Evolutionary conservation across 148 eudicot genomes (phyloP), one percentile per base, ranked within the genome.

Genomic region (Camellia lanceoleosa): DNA sequence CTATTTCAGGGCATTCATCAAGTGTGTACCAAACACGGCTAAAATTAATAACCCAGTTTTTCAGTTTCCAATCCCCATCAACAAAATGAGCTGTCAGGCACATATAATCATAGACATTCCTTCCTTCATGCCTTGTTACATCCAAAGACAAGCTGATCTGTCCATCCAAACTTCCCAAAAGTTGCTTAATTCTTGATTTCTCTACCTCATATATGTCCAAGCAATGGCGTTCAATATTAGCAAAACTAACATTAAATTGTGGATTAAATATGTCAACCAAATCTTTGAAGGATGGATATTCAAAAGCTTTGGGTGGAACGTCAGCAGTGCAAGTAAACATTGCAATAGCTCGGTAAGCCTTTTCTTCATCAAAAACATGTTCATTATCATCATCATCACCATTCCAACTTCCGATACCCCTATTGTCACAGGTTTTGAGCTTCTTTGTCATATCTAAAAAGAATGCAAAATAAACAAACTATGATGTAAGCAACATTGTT

Each of bases 281-380:
- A 65, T 41, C 14, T 65, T 23, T 65, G 69, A 65, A 65, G 69
- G 11, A 10, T 1, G 3, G 3, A 13, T 30, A 4, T 30, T 13
- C 69, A 65, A 65, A 65, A 23, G 69, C 30, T 16, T 65, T 65
- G 69, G 18, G 69, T 38, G 43, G 46, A 43, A 65, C 69, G 30
- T 65, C 15, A 12, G 13, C 44, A 65, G 69, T 3, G 18, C 69
- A 65, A 65, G 38, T n/a, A 23, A 65, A 41, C 43, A 65, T 65
- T 65, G 43, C 69, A 65, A 65, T 23, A 65, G 69, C 69, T 30
- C 69, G 69, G 69, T 65, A 65, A 13, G 69, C 69, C 69, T 65
- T 65, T 65, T 65, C 46, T 65, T 65, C 15, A 38, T 65, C 69
- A 30, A 65, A 65, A 11, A 23, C 43, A 65, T 30, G 69, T 44